phyloP scores from a whole-genome alignment of 83 land plant genomes.

The Diphasiastrum complanatum region DNA sequence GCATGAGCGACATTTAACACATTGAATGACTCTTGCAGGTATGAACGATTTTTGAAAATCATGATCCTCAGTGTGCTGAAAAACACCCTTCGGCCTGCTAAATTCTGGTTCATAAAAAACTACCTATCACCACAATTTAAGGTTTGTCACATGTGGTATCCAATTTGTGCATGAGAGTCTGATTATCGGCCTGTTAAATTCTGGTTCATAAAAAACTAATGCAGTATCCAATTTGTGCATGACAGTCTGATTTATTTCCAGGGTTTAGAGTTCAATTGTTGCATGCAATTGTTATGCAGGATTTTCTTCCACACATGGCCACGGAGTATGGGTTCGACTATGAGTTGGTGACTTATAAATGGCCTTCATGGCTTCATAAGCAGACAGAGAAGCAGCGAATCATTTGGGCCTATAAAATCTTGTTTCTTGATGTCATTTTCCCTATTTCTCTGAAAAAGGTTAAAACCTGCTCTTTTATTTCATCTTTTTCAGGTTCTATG shows the following conservation, averaged over 20 bases:
- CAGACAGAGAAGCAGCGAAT: conserved; percentile 97
- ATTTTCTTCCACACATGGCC: conserved; percentile 91
- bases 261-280: not conserved
- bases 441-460: conserved; percentile 94
- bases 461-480: too few relatives aligned
- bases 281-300: conserved; percentile 37
- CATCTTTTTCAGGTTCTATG: too few relatives aligned
- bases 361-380: conserved; percentile 99
- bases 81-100: conserved; percentile 85
- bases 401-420: conserved; percentile 95
- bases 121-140: conserved; percentile 99
- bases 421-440: conserved; percentile 94
- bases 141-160: conserved; percentile 31
- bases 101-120: conserved; percentile 99
- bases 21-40: conserved; percentile 35
- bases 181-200: too few relatives aligned
- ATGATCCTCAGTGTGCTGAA: conserved; percentile 96
- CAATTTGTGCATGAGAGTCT: not conserved
- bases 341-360: conserved; percentile 91
- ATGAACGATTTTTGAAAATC: conserved; percentile 93
- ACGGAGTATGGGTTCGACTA: conserved; percentile 90
- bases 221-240: not conserved
- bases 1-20: too few relatives aligned
- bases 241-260: not conserved
- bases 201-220: too few relatives aligned